Base-by-base conservation (phyloP, 1,284 basidiomycete species). In the Rugosomyces carneus region DNA sequence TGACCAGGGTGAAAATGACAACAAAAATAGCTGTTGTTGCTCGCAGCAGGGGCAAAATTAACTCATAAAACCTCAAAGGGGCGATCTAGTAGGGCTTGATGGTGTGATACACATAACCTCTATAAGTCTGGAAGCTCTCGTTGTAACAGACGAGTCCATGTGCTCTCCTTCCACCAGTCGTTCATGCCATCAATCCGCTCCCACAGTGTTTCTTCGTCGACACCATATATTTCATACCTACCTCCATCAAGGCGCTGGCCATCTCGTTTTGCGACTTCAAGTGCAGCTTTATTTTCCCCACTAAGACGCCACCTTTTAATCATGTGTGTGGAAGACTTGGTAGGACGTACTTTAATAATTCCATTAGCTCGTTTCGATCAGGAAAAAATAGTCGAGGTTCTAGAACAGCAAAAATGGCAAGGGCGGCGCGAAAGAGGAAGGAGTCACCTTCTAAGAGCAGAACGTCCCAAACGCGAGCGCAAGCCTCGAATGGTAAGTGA, bases 141-240 rank as follows among this genome's bases (percentile, higher is more conserved):
- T 53, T 82, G 78, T 53, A 93, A 82, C 48, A 96, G 66, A 50
- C 93, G 73, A 51, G 77, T 81, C 84, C 90, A 96, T 41, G 89
- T 89, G 54, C 81, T 88, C 60, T 94, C 91, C 60, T 82, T 90
- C 93, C 93, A 96, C 89, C 89, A 91, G 32, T 90, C 89, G 32
- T 89, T 84, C 80, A 93, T 84, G 42, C 72, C 72, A 50, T 83
- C 75, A 29, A 93, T 81, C 35, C 80, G 72, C 42, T 84, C 84
- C 82, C 89, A 93, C 8, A 92, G 63, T 0, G 75, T 76, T 55
- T 92, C 87, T 63, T 95, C 93, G 49, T 86, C 81, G 5, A 93
- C 71, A 4, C 87, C 89, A 61, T 95, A 93, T 48, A 91, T 87
- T 58, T 87, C 86, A 61, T 95, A 91, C 57, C 85, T 89, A 21